Evolutionary conservation across 1,284 basidiomycete genomes (phyloP).

Genomic region (Boletus austroedulis): DNA sequence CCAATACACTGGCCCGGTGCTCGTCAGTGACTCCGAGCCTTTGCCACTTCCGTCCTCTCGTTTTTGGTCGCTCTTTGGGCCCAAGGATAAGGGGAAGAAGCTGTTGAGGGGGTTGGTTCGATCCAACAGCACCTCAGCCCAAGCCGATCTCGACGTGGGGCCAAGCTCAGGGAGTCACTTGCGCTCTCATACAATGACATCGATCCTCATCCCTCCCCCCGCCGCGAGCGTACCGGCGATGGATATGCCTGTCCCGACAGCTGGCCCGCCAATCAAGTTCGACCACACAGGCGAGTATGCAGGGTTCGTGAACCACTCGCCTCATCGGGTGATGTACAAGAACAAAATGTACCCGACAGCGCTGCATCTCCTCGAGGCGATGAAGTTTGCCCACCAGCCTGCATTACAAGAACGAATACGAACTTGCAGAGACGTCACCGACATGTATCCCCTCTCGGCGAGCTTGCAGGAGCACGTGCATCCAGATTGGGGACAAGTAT

Average conservation of each 20-base stretch:
- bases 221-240: not conserved
- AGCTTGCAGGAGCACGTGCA: constrained; percentile 40
- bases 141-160: constrained; percentile 12
- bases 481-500: constrained; percentile 52
- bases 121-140: constrained; percentile 24
- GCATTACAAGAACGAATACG: constrained; percentile 56
- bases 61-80: constrained; percentile 23
- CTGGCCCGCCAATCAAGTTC: constrained; percentile 32
- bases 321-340: constrained; percentile 50
- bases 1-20: constrained; percentile 11
- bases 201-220: constrained; percentile 27
- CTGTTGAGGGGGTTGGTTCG: constrained; percentile 27
- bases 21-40: constrained; percentile 8
- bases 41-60: constrained; percentile 17
- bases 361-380: constrained; percentile 63
- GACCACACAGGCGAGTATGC: constrained; percentile 34
- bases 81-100: constrained; percentile 30
- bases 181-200: constrained; percentile 21
- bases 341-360: constrained; percentile 58
- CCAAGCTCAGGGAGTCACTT: constrained; percentile 16
- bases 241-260: constrained; percentile 20
- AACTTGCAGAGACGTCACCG: constrained; percentile 41
- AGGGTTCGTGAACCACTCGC: constrained; percentile 58
- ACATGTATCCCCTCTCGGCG: constrained; percentile 50
- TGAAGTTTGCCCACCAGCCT: constrained; percentile 53